A percentile compares a stretch with the other conserved stretches of the same genome.
Conservation (phyloP, 2,329 filamentous ascomycete genomes). For the Pestalotiopsis sp. region DNA sequence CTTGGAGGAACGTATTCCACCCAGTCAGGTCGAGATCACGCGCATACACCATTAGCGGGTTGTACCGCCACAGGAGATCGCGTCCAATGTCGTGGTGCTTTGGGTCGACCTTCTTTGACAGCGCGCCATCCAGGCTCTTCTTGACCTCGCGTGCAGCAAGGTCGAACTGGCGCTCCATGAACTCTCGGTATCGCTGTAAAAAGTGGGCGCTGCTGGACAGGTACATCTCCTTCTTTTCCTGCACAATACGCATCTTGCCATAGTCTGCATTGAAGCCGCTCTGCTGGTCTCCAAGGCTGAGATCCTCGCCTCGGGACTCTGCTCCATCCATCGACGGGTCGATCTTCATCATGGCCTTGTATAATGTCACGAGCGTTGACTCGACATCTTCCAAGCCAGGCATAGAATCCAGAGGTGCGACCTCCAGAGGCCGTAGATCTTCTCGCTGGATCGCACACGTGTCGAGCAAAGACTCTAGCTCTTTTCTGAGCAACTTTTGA, state of each 20-base stretch:
- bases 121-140: conserved; percentile 60
- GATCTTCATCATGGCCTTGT: conserved; percentile 91
- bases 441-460: conserved; percentile 83
- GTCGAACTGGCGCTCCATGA: conserved; percentile 80
- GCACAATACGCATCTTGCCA: conserved; percentile 88
- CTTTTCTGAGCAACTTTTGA: conserved; percentile 88
- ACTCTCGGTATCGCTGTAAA: conserved; percentile 75
- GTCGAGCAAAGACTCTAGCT: conserved; percentile 84
- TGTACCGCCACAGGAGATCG: conserved; percentile 81
- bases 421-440: conserved; percentile 72
- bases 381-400: conserved; percentile 78
- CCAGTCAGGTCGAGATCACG: conserved; percentile 79
- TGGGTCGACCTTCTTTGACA: conserved; percentile 68
- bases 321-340: conserved; percentile 72
- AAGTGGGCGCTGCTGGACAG: conserved; percentile 74
- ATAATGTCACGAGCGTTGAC: conserved; percentile 73
- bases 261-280: conserved; percentile 69
- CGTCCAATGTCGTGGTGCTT: conserved; percentile 71
- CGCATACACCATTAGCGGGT: conserved; percentile 82
- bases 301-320: conserved; percentile 49
- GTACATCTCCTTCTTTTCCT: conserved; percentile 93
- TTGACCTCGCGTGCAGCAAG: conserved; percentile 70
- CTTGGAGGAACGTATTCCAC: conserved; percentile 77
- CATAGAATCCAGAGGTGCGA: conserved; percentile 70
- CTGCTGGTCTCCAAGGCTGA: conserved; percentile 44